phyloP scores from a whole-genome alignment of 2,329 filamentous ascomycete species.

The Botrytis elliptica region DNA sequence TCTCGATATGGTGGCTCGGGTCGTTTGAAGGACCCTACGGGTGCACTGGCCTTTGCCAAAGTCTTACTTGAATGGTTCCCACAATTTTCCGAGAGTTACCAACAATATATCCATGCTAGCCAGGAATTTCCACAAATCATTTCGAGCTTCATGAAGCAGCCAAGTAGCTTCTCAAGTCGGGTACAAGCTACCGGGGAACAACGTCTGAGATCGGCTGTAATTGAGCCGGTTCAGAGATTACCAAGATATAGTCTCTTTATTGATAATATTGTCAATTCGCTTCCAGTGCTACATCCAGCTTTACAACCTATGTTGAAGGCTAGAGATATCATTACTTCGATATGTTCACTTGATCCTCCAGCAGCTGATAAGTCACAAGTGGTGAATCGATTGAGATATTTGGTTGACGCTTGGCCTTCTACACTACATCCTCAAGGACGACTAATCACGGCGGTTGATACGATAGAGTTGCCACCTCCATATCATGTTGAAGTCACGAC shows the following conservation, averaged over 20 bases:
- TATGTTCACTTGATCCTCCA: slow-evolving; percentile 86
- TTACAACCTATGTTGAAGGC: slow-evolving; percentile 81
- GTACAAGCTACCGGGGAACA: slow-evolving; percentile 87
- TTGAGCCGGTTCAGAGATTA: slow-evolving; percentile 92
- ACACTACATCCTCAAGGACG: slow-evolving; percentile 73
- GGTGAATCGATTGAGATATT: slow-evolving; percentile 69
- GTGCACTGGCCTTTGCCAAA: slow-evolving; percentile 74
- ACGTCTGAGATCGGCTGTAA: slow-evolving; percentile 82
- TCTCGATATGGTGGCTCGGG: slow-evolving; percentile 47
- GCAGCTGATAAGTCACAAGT: slow-evolving; percentile 70
- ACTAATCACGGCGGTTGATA: slow-evolving; percentile 77
- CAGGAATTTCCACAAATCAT: slow-evolving; percentile 81
- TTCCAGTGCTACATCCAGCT: slow-evolving; percentile 83
- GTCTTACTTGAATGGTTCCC: slow-evolving; percentile 90
- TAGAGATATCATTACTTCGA: slow-evolving; percentile 90
- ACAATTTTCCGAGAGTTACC: slow-evolving; percentile 85
- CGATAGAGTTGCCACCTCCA: slow-evolving; percentile 72
- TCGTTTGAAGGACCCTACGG: slow-evolving; percentile 68
- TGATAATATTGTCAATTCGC: slow-evolving; percentile 85
- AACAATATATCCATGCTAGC: slow-evolving; percentile 89
- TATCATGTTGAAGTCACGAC: slow-evolving; percentile 48
- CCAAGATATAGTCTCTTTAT: slow-evolving; percentile 95
- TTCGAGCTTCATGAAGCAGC: slow-evolving; percentile 73
- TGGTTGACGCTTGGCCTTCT: slow-evolving; percentile 75
- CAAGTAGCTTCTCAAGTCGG: slow-evolving; percentile 78